Evolutionary conservation across 2,329 filamentous ascomycete genomes (phyloP).

Genomic region (Trichophyton schoenleinii): DNA sequence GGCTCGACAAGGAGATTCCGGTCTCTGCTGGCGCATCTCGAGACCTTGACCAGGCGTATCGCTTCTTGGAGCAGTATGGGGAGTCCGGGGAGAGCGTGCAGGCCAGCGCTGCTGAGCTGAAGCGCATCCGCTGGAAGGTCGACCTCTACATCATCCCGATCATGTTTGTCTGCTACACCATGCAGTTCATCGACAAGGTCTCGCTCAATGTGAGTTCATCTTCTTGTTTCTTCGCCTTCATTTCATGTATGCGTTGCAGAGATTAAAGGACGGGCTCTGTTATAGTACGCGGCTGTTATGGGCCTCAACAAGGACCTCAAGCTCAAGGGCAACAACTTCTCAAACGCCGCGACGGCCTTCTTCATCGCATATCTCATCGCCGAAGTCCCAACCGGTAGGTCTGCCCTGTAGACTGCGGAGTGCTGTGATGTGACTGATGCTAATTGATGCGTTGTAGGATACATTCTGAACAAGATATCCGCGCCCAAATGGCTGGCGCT

Average conservation of each 20-base stretch:
- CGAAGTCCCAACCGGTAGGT: slow-evolving; percentile 47
- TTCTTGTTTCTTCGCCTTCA: slow-evolving; percentile 4
- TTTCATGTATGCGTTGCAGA: neutral
- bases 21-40: neutral
- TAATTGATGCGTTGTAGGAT: slow-evolving; percentile 26
- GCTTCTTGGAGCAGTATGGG: neutral
- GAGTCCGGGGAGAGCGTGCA: neutral
- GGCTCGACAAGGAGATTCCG: neutral
- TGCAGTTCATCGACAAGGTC: slow-evolving; percentile 50
- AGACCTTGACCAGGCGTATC: slow-evolving; percentile 6
- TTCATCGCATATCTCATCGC: slow-evolving; percentile 50
- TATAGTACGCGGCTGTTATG: slow-evolving; percentile 54
- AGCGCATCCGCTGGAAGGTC: slow-evolving; percentile 25
- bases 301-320: slow-evolving; percentile 44
- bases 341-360: slow-evolving; percentile 49
- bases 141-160: slow-evolving; percentile 39
- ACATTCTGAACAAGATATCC: slow-evolving; percentile 49
- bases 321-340: slow-evolving; percentile 49
- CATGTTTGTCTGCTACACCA: slow-evolving; percentile 43
- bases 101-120: slow-evolving; percentile 7
- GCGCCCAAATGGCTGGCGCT: slow-evolving; percentile 48
- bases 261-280: neutral
- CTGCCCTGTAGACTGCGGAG: neutral
- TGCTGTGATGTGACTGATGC: neutral
- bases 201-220: slow-evolving; percentile 41